Conservation (phyloP, 805 yeast genomes). For the Candida manassasensis region DNA sequence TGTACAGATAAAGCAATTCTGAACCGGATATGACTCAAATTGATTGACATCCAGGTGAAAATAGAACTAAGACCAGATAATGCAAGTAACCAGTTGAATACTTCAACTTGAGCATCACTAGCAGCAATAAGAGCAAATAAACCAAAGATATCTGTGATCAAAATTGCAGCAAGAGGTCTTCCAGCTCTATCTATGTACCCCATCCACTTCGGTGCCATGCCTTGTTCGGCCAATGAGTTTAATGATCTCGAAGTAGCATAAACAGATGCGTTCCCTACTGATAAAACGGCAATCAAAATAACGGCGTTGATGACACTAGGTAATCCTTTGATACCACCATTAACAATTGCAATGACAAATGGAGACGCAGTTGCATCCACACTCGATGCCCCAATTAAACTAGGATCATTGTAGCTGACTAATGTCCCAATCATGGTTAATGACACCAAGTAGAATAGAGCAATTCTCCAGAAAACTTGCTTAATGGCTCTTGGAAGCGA, state of each 20-base stretch:
- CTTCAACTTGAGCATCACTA: slow-evolving; percentile 17
- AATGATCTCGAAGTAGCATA: slow-evolving; percentile 31
- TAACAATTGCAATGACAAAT: slow-evolving; percentile 34
- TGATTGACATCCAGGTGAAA: slow-evolving; percentile 27
- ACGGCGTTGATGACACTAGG: slow-evolving; percentile 32
- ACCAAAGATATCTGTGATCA: slow-evolving; percentile 23
- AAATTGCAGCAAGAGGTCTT: slow-evolving; percentile 25
- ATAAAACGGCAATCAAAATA: slow-evolving; percentile 27
- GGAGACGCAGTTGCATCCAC: slow-evolving; percentile 47
- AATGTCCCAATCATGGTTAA: slow-evolving; percentile 23
- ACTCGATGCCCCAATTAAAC: slow-evolving; percentile 41
- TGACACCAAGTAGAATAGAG: slow-evolving; percentile 30
- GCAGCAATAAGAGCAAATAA: slow-evolving; percentile 25
- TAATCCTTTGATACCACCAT: slow-evolving; percentile 25
- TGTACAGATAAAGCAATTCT: slow-evolving; percentile 19
- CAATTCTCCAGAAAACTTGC: slow-evolving; percentile 37
- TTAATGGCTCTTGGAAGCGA: slow-evolving; percentile 33
- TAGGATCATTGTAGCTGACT: slow-evolving; percentile 17
- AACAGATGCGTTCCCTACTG: slow-evolving; percentile 34
- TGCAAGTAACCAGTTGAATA: slow-evolving; percentile 29
- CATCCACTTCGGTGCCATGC: slow-evolving; percentile 25
- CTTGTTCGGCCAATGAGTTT: slow-evolving; percentile 28
- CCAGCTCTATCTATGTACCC: slow-evolving; percentile 27
- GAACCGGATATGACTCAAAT: slow-evolving; percentile 28
- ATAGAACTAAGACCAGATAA: slow-evolving; percentile 26